Evolutionary conservation across 176 grass and related monocot genomes (phyloP).

Genomic region (Bothriochloa decipiens): DNA sequence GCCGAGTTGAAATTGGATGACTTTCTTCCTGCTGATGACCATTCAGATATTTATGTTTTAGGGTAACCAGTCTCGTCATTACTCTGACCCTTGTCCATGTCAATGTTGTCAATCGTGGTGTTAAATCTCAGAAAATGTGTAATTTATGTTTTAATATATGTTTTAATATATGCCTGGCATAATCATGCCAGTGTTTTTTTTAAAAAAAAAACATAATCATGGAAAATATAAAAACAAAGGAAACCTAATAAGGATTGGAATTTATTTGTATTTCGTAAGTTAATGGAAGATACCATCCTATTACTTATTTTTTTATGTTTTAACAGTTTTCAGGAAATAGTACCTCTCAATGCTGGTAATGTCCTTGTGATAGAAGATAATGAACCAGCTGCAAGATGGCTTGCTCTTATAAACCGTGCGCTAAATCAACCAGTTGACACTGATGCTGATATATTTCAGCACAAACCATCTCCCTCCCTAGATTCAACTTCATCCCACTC

Average conservation of each 20-base stretch:
- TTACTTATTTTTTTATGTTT: constrained; percentile 18
- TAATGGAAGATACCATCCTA: background rate
- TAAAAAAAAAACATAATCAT: background rate
- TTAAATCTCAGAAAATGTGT: background rate
- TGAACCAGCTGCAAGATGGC: constrained; percentile 81
- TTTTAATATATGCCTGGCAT: too few relatives aligned
- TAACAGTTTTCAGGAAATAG: constrained; percentile 95
- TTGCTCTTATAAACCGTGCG: constrained; percentile 66
- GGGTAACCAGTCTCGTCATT: constrained; percentile 55
- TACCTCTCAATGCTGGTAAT: constrained; percentile 94
- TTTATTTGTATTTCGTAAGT: background rate
- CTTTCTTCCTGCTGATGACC: constrained; percentile 76
- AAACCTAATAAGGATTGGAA: background rate
- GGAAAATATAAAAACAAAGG: background rate
- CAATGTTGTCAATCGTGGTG: constrained; percentile 4
- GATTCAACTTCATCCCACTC: constrained; percentile 53
- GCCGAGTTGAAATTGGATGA: constrained; percentile 73
- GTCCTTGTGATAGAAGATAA: constrained; percentile 89
- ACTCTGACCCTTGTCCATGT: constrained; percentile 18
- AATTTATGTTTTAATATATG: too few relatives aligned
- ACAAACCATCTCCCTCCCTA: constrained; percentile 46
- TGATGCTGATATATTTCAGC: constrained; percentile 53
- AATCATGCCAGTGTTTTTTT: too few relatives aligned
- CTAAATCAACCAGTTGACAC: constrained; percentile 53
- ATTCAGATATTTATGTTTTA: constrained; percentile 92